Percentiles rank a stretch among this genome's conserved stretches.
Evolutionary conservation across 495 filamentous ascomycete genomes (phyloP).

Genomic region (Xylaria curta): DNA sequence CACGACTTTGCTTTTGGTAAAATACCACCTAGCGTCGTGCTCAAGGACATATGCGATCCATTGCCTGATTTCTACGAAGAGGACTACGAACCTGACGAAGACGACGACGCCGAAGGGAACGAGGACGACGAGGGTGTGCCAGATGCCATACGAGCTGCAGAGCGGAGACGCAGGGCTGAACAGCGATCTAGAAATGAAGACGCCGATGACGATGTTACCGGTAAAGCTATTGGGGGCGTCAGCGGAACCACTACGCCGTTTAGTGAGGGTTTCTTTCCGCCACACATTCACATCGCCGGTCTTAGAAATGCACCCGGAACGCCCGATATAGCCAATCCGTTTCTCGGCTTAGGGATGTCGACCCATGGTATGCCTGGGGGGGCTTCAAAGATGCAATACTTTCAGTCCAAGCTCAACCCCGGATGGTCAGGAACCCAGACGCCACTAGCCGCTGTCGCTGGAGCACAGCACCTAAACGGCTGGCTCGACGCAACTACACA

Average conservation of each 20-base stretch:
- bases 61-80: conserved; percentile 96
- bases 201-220: conserved; percentile 26
- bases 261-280: conserved; percentile 39
- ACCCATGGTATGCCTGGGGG: conserved; percentile 74
- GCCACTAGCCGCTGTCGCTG: conserved; percentile 85
- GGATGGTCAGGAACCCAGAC: conserved; percentile 85
- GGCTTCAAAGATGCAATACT: conserved; percentile 88
- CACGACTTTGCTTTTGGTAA: conserved; percentile 92
- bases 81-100: conserved; percentile 62
- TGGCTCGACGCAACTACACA: conserved; percentile 45
- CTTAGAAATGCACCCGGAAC: conserved; percentile 37
- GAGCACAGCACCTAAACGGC: conserved; percentile 55
- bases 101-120: conserved; percentile 46
- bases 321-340: conserved; percentile 66
- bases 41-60: conserved; percentile 96
- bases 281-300: conserved; percentile 45
- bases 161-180: conserved; percentile 51
- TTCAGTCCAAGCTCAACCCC: conserved; percentile 80
- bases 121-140: conserved; percentile 44
- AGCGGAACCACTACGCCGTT: conserved; percentile 31
- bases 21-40: conserved; percentile 80
- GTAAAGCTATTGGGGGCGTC: not conserved
- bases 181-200: conserved; percentile 35
- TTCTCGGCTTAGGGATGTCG: conserved; percentile 68
- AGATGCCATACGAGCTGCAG: conserved; percentile 50